Evolutionary conservation across 2,329 filamentous ascomycete species (phyloP).

Genomic region (Clarireedia hainanense): DNA sequence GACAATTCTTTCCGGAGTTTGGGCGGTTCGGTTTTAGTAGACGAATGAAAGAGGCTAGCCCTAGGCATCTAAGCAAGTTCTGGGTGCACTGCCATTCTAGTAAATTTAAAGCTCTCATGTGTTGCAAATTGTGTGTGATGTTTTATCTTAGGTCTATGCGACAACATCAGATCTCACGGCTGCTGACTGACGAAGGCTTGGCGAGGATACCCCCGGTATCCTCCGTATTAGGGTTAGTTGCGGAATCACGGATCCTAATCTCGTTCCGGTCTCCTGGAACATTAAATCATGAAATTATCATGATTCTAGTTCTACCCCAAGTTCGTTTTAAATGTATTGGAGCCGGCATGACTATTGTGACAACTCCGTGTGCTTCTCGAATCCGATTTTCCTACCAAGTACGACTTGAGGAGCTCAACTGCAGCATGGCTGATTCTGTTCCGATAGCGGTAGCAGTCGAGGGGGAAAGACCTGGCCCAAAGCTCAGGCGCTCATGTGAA

Average conservation of each 20-base stretch:
- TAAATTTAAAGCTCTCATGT: too few species aligned
- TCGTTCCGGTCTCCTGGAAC: neutral
- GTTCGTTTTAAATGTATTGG: neutral
- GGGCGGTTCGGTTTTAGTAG: neutral
- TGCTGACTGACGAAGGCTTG: neutral
- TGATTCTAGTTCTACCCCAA: neutral
- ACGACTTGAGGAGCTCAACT: neutral
- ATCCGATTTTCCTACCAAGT: neutral
- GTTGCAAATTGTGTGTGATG: too few species aligned
- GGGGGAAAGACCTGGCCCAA: neutral
- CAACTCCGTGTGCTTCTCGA: neutral
- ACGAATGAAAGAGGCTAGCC: neutral
- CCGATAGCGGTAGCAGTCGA: neutral
- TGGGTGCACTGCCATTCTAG: too few species aligned
- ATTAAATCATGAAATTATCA: neutral
- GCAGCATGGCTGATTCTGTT: too few species aligned
- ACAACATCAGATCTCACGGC: too few species aligned
- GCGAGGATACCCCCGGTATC: too few species aligned
- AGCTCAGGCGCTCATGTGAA: slow-evolving; percentile 36
- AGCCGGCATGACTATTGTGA: neutral
- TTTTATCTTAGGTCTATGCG: too few species aligned
- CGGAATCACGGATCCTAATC: slow-evolving; percentile 1
- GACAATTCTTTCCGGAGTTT: neutral
- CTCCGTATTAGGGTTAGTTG: neutral
- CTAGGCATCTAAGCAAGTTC: too few species aligned